Conservation (phyloP, 192 early-diverging fungal species). For the Backusella circina region DNA sequence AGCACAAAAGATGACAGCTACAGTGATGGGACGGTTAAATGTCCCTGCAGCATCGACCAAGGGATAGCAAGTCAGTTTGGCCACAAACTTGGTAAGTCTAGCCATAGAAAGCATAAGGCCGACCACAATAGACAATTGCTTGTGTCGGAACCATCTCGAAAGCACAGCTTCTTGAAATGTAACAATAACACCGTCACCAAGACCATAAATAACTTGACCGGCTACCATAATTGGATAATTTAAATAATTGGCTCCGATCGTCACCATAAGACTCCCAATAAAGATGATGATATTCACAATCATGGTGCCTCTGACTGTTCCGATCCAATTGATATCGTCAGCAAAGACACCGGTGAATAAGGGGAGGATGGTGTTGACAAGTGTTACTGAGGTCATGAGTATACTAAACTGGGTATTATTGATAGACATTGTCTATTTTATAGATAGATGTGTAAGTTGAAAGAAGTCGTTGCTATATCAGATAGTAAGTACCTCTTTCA, state of each 20-base stretch:
- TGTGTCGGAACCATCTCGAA: conserved; percentile 68
- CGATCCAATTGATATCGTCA: conserved; percentile 43
- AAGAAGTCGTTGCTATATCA: background rate
- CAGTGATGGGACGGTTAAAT: conserved; percentile 31
- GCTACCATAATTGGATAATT: conserved; percentile 52
- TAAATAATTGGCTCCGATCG: conserved; percentile 37
- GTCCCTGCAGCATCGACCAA: conserved; percentile 38
- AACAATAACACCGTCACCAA: conserved; percentile 67
- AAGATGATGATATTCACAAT: conserved; percentile 51
- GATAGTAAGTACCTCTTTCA: background rate
- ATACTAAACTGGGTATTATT: conserved; percentile 60
- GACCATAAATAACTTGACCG: conserved; percentile 53
- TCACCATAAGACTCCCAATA: conserved; percentile 47
- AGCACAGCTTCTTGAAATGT: conserved; percentile 76
- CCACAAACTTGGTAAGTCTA: conserved; percentile 63
- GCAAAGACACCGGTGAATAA: conserved; percentile 53
- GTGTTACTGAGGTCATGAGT: conserved; percentile 53
- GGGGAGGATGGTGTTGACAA: conserved; percentile 56
- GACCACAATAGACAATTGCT: conserved; percentile 61
- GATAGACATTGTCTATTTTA: conserved; percentile 55
- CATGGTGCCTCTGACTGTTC: conserved; percentile 48
- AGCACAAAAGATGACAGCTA: conserved; percentile 47
- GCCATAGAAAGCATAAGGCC: conserved; percentile 62
- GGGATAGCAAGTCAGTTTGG: conserved; percentile 61
- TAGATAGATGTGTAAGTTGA: too few species aligned